Evolutionary conservation across 306 rosid genomes (phyloP).

Genomic region (Arachis hypogaea): DNA sequence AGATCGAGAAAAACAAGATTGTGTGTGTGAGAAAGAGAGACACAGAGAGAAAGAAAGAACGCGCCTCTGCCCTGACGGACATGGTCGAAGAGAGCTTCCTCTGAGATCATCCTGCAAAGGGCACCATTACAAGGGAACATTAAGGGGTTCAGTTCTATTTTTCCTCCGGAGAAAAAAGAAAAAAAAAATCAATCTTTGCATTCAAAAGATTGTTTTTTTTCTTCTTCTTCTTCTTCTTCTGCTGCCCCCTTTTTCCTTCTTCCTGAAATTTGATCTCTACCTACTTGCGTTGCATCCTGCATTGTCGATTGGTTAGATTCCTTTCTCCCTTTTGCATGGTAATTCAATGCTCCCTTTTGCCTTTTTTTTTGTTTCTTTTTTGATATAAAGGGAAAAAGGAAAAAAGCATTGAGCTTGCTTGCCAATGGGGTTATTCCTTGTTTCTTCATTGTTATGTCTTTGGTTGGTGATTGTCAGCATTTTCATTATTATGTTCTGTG

Average conservation of each 20-base stretch:
- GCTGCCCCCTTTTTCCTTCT: conserved; percentile 43
- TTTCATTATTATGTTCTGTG: not conserved
- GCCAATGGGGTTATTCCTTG: conserved; percentile 69
- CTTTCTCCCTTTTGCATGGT: conserved; percentile 50
- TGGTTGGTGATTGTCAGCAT: not conserved
- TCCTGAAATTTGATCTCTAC: too few relatives aligned
- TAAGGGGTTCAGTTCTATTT: not conserved
- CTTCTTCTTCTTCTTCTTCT: conserved; percentile 74
- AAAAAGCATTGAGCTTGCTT: conserved; percentile 52
- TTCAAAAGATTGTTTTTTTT: not conserved
- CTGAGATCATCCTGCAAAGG: conserved; percentile 80
- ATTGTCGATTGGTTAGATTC: conserved; percentile 39
- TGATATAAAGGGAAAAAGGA: not conserved
- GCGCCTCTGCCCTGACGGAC: conserved; percentile 43
- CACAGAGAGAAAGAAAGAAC: conserved; percentile 13
- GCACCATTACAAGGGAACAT: conserved; percentile 53
- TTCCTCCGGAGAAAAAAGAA: not conserved
- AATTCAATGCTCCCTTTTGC: conserved; percentile 29
- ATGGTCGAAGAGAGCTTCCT: conserved; percentile 76
- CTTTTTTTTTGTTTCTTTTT: not conserved
- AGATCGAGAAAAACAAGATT: conserved; percentile 12
- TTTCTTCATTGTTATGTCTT: not conserved
- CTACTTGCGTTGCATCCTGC: not conserved
- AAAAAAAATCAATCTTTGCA: not conserved
- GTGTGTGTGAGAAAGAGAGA: conserved; percentile 15